Base-by-base conservation (phyloP, 2,329 filamentous ascomycete genomes). In the Zymoseptoria brevis region DNA sequence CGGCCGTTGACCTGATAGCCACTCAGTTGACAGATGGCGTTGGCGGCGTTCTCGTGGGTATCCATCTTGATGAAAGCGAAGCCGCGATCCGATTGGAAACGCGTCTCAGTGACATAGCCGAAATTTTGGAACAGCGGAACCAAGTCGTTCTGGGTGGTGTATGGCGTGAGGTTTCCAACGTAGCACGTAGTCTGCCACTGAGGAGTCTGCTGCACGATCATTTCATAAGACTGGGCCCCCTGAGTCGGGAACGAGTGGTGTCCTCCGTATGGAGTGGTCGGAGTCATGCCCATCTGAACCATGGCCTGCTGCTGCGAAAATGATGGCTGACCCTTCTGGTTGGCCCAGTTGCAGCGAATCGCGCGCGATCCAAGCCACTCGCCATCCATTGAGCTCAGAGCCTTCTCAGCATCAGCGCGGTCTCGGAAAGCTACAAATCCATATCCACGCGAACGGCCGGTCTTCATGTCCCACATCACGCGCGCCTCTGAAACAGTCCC, bases 381-480 rank as follows among this genome's bases (percentile, higher is more conserved):
- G 63, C 94, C 94, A 71, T 99, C 94, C 94, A 99, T 99, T 63
- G 91, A 91, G 77, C 88, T 96, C 71, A 99, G 77, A 1, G 94
- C 93, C 77, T 96, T 96, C 75, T 99, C 94, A 26, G 94, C 94
- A 71, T 99, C 94, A 41, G 84, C 79, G 64, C 93, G 90, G 64
- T 99, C 94, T 63, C 93, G 89, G 83, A 96, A 99, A 54, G 94
- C 94, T 67, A 97, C 93, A 72, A 99, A 99, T 11, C 94, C 94
- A 72, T 99, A 99, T 61, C 94, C 94, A 73, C 94, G 89, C 66
- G 94, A 97, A 64, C 94, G 87, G 67, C 94, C 94, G 41, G 94
- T 99, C 83, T 99, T 99, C 94, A 99, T 99, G 75, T 99, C 94
- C 94, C 94, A 99, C 94, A 99, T 99, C 65, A 99, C 94, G 70